Evolutionary conservation across 2,329 filamentous ascomycete genomes (phyloP).

Genomic region (Apiospora marii): DNA sequence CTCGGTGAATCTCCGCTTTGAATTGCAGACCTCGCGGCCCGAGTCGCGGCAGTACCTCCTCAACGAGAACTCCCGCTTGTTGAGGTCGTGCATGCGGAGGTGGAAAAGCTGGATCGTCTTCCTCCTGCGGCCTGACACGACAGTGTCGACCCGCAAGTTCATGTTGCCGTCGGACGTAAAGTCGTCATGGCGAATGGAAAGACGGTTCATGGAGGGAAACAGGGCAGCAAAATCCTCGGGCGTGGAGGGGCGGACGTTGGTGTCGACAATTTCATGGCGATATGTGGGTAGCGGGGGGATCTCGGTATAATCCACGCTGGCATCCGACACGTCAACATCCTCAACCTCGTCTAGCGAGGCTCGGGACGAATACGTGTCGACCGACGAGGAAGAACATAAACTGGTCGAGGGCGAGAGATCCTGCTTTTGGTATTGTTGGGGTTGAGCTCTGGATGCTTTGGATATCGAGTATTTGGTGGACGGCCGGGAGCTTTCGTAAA

Average conservation of each 20-base stretch:
- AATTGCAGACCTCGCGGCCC: conserved; percentile 90
- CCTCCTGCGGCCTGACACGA: conserved; percentile 70
- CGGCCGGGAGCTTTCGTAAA: conserved; percentile 50
- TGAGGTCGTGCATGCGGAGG: conserved; percentile 91
- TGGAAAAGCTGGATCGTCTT: conserved; percentile 85
- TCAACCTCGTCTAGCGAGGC: conserved; percentile 67
- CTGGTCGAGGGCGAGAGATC: conserved; percentile 52
- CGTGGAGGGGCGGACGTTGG: conserved; percentile 77
- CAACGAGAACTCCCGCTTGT: conserved; percentile 86
- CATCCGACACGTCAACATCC: conserved; percentile 45
- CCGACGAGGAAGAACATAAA: conserved; percentile 64
- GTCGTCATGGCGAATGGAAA: conserved; percentile 90
- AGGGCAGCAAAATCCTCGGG: conserved; percentile 83
- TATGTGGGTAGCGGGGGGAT: conserved; percentile 66
- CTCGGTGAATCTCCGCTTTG: conserved; percentile 73
- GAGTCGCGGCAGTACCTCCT: conserved; percentile 92
- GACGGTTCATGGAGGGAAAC: conserved; percentile 83
- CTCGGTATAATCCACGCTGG: conserved; percentile 42
- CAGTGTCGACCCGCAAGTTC: conserved; percentile 90
- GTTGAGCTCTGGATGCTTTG: conserved; percentile 32
- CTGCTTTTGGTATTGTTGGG: conserved; percentile 36
- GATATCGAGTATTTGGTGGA: conserved; percentile 45
- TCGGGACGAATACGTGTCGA: conserved; percentile 81
- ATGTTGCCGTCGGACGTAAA: conserved; percentile 92
- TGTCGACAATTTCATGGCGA: conserved; percentile 67